phyloP scores from a whole-genome alignment of 495 filamentous ascomycete species.

The Astrothelium subdiscretum region DNA sequence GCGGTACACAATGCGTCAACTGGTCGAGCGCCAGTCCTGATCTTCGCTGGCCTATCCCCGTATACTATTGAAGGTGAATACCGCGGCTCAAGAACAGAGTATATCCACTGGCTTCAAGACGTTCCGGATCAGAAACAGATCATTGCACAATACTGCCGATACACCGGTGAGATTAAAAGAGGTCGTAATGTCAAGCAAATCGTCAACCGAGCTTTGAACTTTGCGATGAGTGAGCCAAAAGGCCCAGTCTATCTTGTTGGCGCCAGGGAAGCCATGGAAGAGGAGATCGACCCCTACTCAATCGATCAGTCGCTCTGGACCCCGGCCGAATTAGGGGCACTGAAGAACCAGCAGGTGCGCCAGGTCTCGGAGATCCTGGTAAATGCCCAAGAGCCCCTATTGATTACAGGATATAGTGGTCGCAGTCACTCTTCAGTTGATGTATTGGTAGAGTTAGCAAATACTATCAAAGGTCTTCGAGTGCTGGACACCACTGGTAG shows the following conservation, averaged over 20 bases:
- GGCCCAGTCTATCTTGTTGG: slow-evolving; percentile 82
- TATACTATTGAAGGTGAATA: slow-evolving; percentile 88
- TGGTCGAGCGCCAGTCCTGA: slow-evolving; percentile 75
- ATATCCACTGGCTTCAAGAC: slow-evolving; percentile 97
- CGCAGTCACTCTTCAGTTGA: slow-evolving; percentile 55
- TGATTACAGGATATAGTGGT: slow-evolving; percentile 77
- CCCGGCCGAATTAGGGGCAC: slow-evolving; percentile 58
- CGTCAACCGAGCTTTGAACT: slow-evolving; percentile 81
- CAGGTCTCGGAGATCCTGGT: slow-evolving; percentile 60
- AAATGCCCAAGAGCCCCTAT: slow-evolving; percentile 59
- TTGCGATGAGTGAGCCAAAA: slow-evolving; percentile 66
- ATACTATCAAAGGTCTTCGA: slow-evolving; percentile 65
- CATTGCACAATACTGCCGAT: slow-evolving; percentile 84
- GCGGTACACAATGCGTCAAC: slow-evolving; percentile 86
- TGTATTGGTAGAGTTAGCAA: slow-evolving; percentile 65
- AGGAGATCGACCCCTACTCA: slow-evolving; percentile 73
- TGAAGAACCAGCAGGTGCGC: slow-evolving; percentile 55
- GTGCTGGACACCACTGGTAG: slow-evolving; percentile 84
- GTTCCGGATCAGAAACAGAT: slow-evolving; percentile 93
- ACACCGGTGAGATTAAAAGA: slow-evolving; percentile 78
- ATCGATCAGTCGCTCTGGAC: slow-evolving; percentile 67
- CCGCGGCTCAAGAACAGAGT: slow-evolving; percentile 80
- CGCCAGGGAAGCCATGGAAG: slow-evolving; percentile 83
- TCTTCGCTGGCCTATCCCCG: slow-evolving; percentile 84
- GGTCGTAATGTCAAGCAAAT: slow-evolving; percentile 94